phyloP scores from a whole-genome alignment of 2,329 filamentous ascomycete genomes.

The Juglanconis sp. region DNA sequence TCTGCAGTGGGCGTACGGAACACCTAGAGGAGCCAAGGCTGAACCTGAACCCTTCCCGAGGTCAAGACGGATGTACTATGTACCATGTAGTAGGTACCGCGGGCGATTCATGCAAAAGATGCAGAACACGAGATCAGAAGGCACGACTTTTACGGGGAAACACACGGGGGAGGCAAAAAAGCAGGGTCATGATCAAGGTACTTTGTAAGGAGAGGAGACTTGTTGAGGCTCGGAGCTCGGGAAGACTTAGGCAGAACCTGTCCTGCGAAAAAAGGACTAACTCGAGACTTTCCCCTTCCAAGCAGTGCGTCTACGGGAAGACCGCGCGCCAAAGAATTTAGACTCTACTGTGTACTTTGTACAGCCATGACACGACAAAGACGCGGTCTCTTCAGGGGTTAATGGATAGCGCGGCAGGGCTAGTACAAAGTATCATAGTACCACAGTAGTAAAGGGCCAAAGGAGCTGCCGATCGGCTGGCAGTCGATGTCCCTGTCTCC shows the following conservation, averaged over 20 bases:
- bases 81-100: conserved; percentile 3
- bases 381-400: conserved; percentile 1
- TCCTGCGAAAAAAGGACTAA: neutral
- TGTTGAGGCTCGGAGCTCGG: neutral
- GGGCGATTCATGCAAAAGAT: neutral
- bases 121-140: conserved; percentile 12
- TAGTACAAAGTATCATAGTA: neutral
- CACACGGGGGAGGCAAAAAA: neutral
- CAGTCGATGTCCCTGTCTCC: neutral
- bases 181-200: neutral
- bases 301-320: no score
- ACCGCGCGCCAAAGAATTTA: no score
- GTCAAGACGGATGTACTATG: neutral
- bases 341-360: neutral
- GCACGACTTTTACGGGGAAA: conserved; percentile 10
- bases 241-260: neutral
- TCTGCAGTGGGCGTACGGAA: neutral
- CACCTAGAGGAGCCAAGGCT: neutral
- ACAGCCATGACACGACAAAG: neutral
- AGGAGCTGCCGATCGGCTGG: neutral
- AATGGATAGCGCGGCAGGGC: neutral
- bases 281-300: neutral
- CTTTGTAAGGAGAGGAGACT: neutral
- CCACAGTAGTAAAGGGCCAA: neutral
- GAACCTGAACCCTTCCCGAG: neutral